Evolutionary conservation across 2,329 filamentous ascomycete genomes (phyloP).

Genomic region (Lomentospora prolificans): DNA sequence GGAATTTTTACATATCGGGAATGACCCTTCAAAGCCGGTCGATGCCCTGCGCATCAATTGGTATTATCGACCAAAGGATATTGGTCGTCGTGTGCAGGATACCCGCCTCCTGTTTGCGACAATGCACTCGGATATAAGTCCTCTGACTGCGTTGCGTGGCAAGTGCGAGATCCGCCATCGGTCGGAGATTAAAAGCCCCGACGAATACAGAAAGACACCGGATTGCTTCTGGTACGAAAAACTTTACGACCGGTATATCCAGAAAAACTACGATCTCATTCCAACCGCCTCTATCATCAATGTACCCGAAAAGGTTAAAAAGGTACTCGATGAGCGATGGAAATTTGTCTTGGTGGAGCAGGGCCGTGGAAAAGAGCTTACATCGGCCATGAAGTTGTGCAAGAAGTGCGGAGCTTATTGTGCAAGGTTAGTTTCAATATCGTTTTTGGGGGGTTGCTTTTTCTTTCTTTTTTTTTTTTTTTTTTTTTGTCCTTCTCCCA

Average conservation of each 20-base stretch:
- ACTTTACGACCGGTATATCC: conserved; percentile 95
- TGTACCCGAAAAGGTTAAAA: conserved; percentile 89
- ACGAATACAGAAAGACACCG: conserved; percentile 72
- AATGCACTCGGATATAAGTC: conserved; percentile 97
- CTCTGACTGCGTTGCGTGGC: conserved; percentile 81
- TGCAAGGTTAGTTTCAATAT: conserved; percentile 56
- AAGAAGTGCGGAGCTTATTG: conserved; percentile 88
- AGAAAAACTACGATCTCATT: conserved; percentile 94
- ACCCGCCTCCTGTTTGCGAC: conserved; percentile 87
- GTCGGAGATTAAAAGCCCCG: conserved; percentile 72
- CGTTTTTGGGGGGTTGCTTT: conserved; percentile 9
- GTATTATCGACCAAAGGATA: conserved; percentile 96
- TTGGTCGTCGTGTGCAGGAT: conserved; percentile 84
- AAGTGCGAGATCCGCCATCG: conserved; percentile 88
- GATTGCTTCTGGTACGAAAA: conserved; percentile 97
- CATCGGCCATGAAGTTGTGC: conserved; percentile 90
- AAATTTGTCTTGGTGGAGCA: conserved; percentile 92
- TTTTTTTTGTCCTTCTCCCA: conserved; percentile 9
- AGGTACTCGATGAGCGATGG: conserved; percentile 91
- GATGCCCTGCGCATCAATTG: conserved; percentile 91
- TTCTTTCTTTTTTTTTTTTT: conserved; percentile 7
- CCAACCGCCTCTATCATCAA: conserved; percentile 90
- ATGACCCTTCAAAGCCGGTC: conserved; percentile 61
- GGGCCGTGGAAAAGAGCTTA: conserved; percentile 87
- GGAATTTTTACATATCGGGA: conserved; percentile 85